Evolutionary conservation across 2,329 filamentous ascomycete genomes (phyloP).

Genomic region (Penicillium sclerotigenum): DNA sequence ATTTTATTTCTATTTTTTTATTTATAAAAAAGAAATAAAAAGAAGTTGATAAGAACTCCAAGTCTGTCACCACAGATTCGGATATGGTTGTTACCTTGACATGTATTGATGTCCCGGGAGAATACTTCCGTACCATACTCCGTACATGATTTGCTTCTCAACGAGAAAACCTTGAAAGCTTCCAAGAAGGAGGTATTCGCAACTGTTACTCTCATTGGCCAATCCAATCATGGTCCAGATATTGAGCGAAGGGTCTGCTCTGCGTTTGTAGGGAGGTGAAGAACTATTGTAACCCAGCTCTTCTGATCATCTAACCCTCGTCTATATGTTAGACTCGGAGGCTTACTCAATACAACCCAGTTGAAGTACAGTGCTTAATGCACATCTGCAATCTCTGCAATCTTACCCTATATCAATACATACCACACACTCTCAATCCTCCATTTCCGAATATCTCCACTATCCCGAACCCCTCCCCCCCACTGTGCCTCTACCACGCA

Average conservation of each 20-base stretch:
- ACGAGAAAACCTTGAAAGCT: neutral
- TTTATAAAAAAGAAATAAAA: neutral
- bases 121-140: conserved; percentile 6
- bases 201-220: neutral
- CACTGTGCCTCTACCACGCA: neutral
- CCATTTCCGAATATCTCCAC: neutral
- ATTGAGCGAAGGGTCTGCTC: conserved; percentile 1
- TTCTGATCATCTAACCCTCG: neutral
- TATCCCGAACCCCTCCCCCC: neutral
- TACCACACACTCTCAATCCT: neutral
- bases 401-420: neutral
- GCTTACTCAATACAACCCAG: neutral
- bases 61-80: neutral
- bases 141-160: neutral
- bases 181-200: neutral
- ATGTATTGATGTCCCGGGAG: conserved; percentile 2
- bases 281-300: neutral
- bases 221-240: conserved; percentile 6
- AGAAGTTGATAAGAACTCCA: neutral
- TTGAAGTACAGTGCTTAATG: too few species aligned
- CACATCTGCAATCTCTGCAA: neutral
- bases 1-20: neutral
- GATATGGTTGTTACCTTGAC: neutral
- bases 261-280: neutral
- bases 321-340: too few species aligned